Conservation (phyloP, 495 filamentous ascomycete species). For the Penicillium riverlandense region DNA sequence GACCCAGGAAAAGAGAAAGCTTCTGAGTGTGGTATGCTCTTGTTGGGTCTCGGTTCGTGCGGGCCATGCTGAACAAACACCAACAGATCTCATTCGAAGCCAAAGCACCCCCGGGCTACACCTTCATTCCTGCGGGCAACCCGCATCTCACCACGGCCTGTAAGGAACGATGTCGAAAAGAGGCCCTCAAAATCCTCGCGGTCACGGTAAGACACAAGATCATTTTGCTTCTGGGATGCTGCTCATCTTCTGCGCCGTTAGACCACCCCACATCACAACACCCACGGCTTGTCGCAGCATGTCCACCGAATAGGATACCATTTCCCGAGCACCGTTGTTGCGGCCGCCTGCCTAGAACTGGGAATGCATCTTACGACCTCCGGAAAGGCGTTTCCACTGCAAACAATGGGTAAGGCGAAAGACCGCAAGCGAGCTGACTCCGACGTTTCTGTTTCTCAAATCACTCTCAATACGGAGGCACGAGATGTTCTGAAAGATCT, state of each 20-base stretch:
- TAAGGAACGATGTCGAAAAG: slow-evolving; percentile 70
- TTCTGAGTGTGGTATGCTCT: slow-evolving; percentile 48
- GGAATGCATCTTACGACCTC: slow-evolving; percentile 33
- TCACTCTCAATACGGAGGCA: slow-evolving; percentile 64
- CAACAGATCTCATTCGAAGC: slow-evolving; percentile 42
- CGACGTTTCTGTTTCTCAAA: slow-evolving; percentile 36
- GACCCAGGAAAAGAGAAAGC: slow-evolving; percentile 53
- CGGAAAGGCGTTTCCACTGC: slow-evolving; percentile 35
- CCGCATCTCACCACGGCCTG: slow-evolving; percentile 66
- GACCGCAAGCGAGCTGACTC: slow-evolving; percentile 13
- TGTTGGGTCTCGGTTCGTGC: not conserved
- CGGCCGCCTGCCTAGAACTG: slow-evolving; percentile 42
- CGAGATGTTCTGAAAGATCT: slow-evolving; percentile 69
- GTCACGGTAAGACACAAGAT: slow-evolving; percentile 57
- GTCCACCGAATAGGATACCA: slow-evolving; percentile 78
- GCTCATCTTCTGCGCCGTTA: slow-evolving; percentile 11
- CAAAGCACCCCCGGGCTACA: slow-evolving; percentile 66
- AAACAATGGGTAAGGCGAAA: slow-evolving; percentile 10
- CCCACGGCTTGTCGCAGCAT: slow-evolving; percentile 53
- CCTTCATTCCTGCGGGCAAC: slow-evolving; percentile 76
- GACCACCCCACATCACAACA: slow-evolving; percentile 40
- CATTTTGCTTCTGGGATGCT: slow-evolving; percentile 1
- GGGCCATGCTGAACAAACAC: slow-evolving; percentile 14
- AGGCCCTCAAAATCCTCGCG: slow-evolving; percentile 61
- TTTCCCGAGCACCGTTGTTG: slow-evolving; percentile 52